Base-by-base conservation (phyloP, 495 filamentous ascomycete species). In the Tuber brumale region DNA sequence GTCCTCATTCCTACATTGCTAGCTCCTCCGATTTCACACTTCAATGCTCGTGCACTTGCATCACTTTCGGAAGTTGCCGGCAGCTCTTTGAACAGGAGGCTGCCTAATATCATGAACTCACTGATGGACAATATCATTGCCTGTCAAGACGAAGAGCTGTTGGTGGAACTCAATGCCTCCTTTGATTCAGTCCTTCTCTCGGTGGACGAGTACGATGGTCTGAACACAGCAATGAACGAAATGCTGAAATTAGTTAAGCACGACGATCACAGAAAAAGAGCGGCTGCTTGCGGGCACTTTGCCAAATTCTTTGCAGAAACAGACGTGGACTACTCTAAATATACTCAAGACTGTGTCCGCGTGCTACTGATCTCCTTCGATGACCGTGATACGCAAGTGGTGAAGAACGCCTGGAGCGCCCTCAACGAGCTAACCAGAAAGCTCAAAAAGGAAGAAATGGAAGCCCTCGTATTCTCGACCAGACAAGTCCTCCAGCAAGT, bases 361-460 rank as follows among this genome's bases (percentile, higher is more conserved):
- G 89, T 91, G 7, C 85, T 99, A 61, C 87, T 99, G 44, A 92
- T 97, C 74, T 94, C 93, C 12, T 99, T 99, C 81, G 94, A 94
- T 80, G 95, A 99, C 78, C 81, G 87, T 10, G 95, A 98, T 82
- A 84, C 83, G 77, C 90, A 91, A 18, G 95, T 98, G 18, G 92
- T 98, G 76, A 97, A 95, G 86, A 89, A 93, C 42, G 92, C 94
- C 27, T 98, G 96, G 95, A 88, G 89, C 48, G 95, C 96, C 27
- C 88, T 98, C 69, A 94, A 86, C 80, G 93, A 92, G 79, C 89
- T 99, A 79, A 97, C 93, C 35, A 92, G 93, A 83, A 90, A 88
- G 81, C 88, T 99, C 77, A 92, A 92, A 83, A 99, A 99, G 83
- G 95, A 99, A 84, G 95, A 98, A 85, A 98, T 99, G 95, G 95